Conservation (phyloP, 2,329 filamentous ascomycete genomes). For the Colletotrichum viniferum region DNA sequence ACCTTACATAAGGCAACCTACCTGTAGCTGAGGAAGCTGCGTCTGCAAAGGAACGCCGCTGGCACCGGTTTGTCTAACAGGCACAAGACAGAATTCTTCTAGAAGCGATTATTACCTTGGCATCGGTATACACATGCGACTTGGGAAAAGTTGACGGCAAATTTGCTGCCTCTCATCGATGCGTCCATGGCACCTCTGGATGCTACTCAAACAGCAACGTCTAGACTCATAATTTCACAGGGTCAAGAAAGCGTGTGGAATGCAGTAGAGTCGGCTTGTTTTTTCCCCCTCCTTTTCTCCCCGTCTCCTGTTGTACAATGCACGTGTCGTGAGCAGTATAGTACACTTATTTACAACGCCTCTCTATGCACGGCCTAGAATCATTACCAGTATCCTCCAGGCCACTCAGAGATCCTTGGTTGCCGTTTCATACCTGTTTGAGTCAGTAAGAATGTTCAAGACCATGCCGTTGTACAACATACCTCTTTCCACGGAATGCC, state of each 20-base stretch:
- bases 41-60: neutral
- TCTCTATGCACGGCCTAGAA: neutral
- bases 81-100: neutral
- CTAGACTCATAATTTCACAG: neutral
- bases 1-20: slow-evolving; percentile 14
- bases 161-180: neutral
- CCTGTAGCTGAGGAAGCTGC: neutral
- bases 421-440: slow-evolving; percentile 65
- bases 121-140: neutral
- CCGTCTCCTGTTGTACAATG: slow-evolving; percentile 14
- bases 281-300: neutral
- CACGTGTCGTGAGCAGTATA: slow-evolving; percentile 14
- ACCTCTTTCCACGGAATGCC: slow-evolving; percentile 98
- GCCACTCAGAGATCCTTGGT: slow-evolving; percentile 46
- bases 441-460: slow-evolving; percentile 33
- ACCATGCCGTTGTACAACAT: slow-evolving; percentile 36
- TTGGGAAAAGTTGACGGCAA: neutral
- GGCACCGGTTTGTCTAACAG: neutral
- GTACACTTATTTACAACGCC: slow-evolving; percentile 21
- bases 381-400: neutral
- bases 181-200: neutral
- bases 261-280: neutral
- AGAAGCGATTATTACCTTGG: neutral
- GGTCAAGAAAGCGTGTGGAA: neutral
- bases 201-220: neutral